Evolutionary conservation across 164 flowering plant species (phyloP).

Genomic region (Berberis vulgaris): DNA sequence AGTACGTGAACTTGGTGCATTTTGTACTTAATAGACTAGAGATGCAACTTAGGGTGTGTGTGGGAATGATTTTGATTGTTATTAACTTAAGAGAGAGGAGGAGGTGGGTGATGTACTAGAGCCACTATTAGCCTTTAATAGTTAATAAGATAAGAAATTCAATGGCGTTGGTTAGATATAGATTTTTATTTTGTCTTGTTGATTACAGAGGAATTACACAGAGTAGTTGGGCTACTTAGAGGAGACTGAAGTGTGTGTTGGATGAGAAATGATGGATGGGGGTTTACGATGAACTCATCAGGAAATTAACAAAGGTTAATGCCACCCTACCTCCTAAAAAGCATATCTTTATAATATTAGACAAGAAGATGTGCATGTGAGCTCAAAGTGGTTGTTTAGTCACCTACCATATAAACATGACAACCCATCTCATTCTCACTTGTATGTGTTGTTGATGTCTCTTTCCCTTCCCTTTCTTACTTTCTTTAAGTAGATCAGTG

Average conservation of each 20-base stretch:
- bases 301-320: conserved; percentile 15
- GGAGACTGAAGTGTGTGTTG: conserved; percentile 2
- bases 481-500: conserved; percentile 6
- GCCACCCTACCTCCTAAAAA: neutral
- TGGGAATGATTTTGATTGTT: too few relatives aligned
- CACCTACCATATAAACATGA: conserved; percentile 28
- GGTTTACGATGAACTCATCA: conserved; percentile 14
- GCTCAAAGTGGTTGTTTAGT: conserved; percentile 30
- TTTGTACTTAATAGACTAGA: too few relatives aligned
- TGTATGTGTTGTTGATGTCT: conserved; percentile 7
- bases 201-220: conserved; percentile 4
- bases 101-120: too few relatives aligned
- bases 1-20: too few relatives aligned
- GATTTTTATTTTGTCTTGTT: neutral
- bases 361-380: conserved; percentile 17
- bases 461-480: conserved; percentile 6
- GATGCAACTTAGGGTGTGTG: too few relatives aligned
- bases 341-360: conserved; percentile 9
- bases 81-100: too few relatives aligned
- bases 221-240: conserved; percentile 23
- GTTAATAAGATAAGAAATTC: neutral
- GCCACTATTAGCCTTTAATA: neutral
- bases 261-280: conserved; percentile 9
- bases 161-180: neutral
- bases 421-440: conserved; percentile 17